Base-by-base conservation (phyloP, 2,329 filamentous ascomycete genomes). In the Hypoxylon rubiginosum region DNA sequence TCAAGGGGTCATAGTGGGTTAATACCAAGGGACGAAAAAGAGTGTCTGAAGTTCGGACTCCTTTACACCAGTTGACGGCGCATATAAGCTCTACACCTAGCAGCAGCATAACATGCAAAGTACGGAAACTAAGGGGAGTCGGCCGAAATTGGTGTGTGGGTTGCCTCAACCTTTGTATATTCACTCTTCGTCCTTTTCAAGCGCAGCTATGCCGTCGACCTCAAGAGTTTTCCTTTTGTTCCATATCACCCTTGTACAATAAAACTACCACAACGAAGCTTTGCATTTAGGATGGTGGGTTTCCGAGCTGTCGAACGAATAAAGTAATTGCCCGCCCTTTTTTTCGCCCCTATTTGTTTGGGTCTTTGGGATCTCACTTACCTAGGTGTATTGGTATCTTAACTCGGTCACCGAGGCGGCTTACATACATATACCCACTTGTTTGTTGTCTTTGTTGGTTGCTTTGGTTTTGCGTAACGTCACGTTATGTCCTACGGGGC, bases 221-320 rank as follows among this genome's bases (percentile, higher is more conserved):
- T 53, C 43, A 13, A 46, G 13, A n/a, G 24, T 50, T 32, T 74
- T 65, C 71, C 74, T 32, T 70, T 68, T 61, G 52, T 66, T 49
- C 59, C 57, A 58, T 73, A 67, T 74, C 68, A 71, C 68, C 71
- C 68, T 21, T 76, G 74, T 76, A 76, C 74, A 71, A 71, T 71
- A 74, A 24, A 24, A 24, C 4, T 7, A 43, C 39, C 21, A 70
- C 72, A 70, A 73, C 71, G 34, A 66, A 69, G 53, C 34, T 39
- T 62, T 67, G 67, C 67, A 70, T 70, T 46, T 49, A 68, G 65
- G 65, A 64, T 58, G 62, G 62, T 54, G 17, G 8, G n/a, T 34
- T 58, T 34, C 62, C 19, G 7, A 30, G 61, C 54, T 50, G 58
- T 57, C 61, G 24, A 61, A 56, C 56, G 57, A 70, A 68, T 19